Percentiles rank a stretch among this genome's conserved stretches.
phyloP scores from a whole-genome alignment of 257 asterid species.

The Salvia rosmarinus region DNA sequence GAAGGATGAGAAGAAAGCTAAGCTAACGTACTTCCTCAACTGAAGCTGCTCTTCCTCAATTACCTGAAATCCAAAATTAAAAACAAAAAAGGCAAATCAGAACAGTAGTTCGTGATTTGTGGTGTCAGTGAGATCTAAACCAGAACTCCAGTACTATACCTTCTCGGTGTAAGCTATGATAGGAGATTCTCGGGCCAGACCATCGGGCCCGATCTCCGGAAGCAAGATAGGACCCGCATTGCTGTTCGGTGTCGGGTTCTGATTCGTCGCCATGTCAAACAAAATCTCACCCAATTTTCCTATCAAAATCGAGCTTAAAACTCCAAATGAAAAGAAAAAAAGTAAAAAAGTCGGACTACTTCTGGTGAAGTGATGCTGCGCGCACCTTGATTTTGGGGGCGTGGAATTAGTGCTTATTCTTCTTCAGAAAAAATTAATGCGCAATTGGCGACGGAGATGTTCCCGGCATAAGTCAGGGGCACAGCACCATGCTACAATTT shows the following conservation, averaged over 20 bases:
- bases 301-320: not conserved
- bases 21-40: constrained; percentile 76
- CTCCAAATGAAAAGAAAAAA: not conserved
- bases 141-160: constrained; percentile 52
- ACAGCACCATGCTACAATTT: constrained; percentile 8
- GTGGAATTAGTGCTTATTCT: constrained; percentile 31
- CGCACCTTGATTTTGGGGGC: constrained; percentile 27
- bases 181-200: constrained; percentile 74
- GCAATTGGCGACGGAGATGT: constrained; percentile 31
- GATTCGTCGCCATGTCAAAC: constrained; percentile 54
- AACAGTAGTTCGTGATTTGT: constrained; percentile 10
- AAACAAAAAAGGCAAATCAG: constrained; percentile 23
- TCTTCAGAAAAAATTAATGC: constrained; percentile 13
- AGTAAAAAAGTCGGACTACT: not conserved
- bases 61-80: constrained; percentile 49
- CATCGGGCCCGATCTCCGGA: constrained; percentile 95
- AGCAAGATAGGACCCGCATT: constrained; percentile 48
- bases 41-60: constrained; percentile 89
- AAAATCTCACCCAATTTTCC: constrained; percentile 31
- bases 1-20: constrained; percentile 31
- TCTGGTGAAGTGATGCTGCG: not conserved
- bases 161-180: constrained; percentile 85
- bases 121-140: not conserved
- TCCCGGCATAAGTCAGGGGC: constrained; percentile 31
- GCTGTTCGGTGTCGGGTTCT: constrained; percentile 33